Evolutionary conservation across 2,329 filamentous ascomycete species (phyloP).

Genomic region (Aspergillus sp.): DNA sequence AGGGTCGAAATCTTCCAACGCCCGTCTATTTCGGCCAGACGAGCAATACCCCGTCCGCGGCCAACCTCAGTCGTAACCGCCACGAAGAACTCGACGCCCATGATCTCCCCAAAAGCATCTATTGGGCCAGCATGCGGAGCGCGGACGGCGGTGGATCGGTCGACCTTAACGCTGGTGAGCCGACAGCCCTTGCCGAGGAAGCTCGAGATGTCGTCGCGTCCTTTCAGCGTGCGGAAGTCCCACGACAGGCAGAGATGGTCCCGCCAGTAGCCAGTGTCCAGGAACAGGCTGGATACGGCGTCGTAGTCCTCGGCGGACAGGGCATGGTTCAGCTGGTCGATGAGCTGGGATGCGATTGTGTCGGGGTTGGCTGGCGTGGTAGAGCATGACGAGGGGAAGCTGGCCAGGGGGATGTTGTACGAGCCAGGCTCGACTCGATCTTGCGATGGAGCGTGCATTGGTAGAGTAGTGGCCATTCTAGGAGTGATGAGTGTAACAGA

Average conservation of each 20-base stretch:
- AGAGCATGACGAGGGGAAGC: conserved; percentile 33
- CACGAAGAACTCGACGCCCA: conserved; percentile 50
- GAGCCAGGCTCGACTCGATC: conserved; percentile 45
- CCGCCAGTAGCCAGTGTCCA: conserved; percentile 47
- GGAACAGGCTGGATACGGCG: conserved; percentile 36
- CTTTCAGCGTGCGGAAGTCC: conserved; percentile 47
- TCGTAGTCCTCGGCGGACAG: conserved; percentile 26
- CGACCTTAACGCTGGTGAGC: conserved; percentile 38
- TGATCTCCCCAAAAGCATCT: conserved; percentile 41
- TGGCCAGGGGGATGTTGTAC: conserved; percentile 40
- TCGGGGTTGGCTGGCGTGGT: conserved; percentile 27
- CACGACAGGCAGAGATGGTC: conserved; percentile 50
- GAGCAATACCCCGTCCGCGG: conserved; percentile 46
- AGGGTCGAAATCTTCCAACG: conserved; percentile 56
- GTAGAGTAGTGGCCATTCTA: background rate
- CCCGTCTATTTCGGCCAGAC: conserved; percentile 36
- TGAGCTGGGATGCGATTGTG: conserved; percentile 26
- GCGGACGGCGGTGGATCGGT: conserved; percentile 37
- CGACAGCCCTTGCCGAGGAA: conserved; percentile 31
- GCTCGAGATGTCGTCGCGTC: conserved; percentile 30
- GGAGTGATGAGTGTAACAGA: background rate
- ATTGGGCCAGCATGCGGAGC: conserved; percentile 39
- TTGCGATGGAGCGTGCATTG: conserved; percentile 22
- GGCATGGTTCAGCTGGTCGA: conserved; percentile 32
- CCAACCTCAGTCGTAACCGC: conserved; percentile 47